Percentiles rank a stretch among this genome's conserved stretches.
Evolutionary conservation across 2,329 filamentous ascomycete genomes (phyloP).

Genomic region (Penicillium olsonii): DNA sequence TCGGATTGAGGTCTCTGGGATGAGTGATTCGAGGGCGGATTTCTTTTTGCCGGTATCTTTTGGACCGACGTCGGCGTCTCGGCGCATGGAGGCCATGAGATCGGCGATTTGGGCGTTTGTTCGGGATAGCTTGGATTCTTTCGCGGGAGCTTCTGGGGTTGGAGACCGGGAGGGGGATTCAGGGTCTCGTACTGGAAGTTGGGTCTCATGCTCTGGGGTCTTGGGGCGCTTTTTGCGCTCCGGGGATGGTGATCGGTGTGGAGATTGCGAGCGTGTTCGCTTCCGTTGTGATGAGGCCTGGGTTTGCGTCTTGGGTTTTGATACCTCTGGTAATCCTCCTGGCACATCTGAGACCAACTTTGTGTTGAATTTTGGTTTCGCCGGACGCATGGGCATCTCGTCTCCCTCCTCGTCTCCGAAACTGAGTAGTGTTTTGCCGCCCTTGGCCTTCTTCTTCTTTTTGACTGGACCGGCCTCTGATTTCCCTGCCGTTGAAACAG

Average conservation of each 20-base stretch:
- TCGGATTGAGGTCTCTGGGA: constrained; percentile 49
- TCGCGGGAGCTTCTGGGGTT: constrained; percentile 29
- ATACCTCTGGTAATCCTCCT: constrained; percentile 14
- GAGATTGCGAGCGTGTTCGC: constrained; percentile 38
- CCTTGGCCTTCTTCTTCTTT: constrained; percentile 48
- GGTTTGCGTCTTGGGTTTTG: constrained; percentile 13
- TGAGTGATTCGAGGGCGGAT: constrained; percentile 51
- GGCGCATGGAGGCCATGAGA: constrained; percentile 51
- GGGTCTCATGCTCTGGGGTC: constrained; percentile 44
- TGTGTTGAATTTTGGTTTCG: constrained; percentile 53
- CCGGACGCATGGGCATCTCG: constrained; percentile 37
- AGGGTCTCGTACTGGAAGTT: constrained; percentile 48
- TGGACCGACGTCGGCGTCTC: constrained; percentile 36
- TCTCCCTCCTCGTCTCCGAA: constrained; percentile 49
- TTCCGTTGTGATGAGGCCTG: constrained; percentile 25
- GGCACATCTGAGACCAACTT: constrained; percentile 42
- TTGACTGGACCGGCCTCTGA: constrained; percentile 35
- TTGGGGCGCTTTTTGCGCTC: constrained; percentile 37
- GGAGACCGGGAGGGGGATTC: constrained; percentile 44
- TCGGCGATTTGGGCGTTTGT: constrained; percentile 49
- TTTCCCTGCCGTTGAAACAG: constrained; percentile 30
- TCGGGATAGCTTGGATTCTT: constrained; percentile 40
- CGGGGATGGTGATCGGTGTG: constrained; percentile 23
- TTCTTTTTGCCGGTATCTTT: constrained; percentile 42
- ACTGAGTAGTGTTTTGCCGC: constrained; percentile 47